A percentile compares a stretch with the other conserved stretches of the same genome.
These are phyloP conservation scores for Ogataea naganishii DNA, from an alignment of 805 yeast genomes.

Conservation along the genomic window DNA sequence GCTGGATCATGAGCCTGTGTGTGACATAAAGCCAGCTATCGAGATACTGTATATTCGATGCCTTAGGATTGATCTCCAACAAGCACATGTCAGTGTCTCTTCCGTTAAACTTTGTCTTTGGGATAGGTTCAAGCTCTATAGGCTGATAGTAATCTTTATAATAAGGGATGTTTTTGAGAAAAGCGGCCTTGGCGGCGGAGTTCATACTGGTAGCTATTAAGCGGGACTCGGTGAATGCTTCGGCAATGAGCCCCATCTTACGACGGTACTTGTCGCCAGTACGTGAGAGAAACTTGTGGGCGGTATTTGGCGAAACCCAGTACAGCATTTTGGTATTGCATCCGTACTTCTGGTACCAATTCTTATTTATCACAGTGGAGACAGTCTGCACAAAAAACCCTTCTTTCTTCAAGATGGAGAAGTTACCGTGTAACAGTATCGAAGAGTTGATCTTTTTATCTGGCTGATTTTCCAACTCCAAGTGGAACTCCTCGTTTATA, in stretches of 20 bases:
- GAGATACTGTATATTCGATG: constrained; percentile 24
- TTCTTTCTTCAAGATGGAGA: constrained; percentile 40
- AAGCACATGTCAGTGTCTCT: constrained; percentile 23
- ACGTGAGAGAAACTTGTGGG: constrained; percentile 10
- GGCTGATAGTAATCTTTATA: not conserved
- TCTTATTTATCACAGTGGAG: constrained; percentile 54
- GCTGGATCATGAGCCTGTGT: constrained; percentile 45
- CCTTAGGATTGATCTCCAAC: constrained; percentile 18
- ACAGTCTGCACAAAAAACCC: constrained; percentile 69
- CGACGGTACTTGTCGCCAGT: not conserved
- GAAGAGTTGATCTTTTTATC: constrained; percentile 15
- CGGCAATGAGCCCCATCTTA: not conserved
- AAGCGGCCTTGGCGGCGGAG: too few species aligned
- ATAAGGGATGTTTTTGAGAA: too few species aligned
- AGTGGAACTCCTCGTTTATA: constrained; percentile 11
- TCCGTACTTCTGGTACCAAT: constrained; percentile 65
- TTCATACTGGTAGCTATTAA: too few species aligned
- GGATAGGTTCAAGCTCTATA: not conserved
- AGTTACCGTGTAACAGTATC: constrained; percentile 21
- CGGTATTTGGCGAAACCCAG: constrained; percentile 47
- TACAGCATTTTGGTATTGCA: constrained; percentile 60
- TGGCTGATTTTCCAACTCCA: constrained; percentile 1
- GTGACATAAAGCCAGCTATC: constrained; percentile 63
- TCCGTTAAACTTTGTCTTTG: not conserved
- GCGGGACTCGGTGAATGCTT: not conserved